Evolutionary conservation across 306 rosid genomes (phyloP).

Genomic region (Pterocarpus santalinus): DNA sequence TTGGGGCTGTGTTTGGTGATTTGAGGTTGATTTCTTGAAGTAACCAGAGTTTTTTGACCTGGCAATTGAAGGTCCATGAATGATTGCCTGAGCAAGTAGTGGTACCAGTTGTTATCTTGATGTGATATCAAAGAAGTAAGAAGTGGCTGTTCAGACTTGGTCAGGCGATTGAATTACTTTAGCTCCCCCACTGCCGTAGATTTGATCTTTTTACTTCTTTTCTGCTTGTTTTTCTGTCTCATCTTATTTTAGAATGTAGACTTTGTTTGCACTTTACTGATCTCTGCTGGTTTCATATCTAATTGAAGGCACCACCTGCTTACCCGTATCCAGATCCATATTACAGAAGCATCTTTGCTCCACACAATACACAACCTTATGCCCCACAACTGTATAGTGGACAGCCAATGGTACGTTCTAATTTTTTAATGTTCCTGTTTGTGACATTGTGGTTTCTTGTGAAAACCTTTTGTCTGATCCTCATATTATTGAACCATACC

Average conservation of each 20-base stretch:
- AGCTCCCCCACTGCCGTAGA: not conserved
- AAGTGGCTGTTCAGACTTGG: conserved; percentile 43
- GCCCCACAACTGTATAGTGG: conserved; percentile 87
- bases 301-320: conserved; percentile 76
- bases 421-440: conserved; percentile 3
- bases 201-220: conserved; percentile 25
- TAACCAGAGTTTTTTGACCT: conserved; percentile 10
- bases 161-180: conserved; percentile 22
- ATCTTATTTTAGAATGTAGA: conserved; percentile 4
- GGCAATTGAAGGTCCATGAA: conserved; percentile 35
- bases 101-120: conserved; percentile 41
- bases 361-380: conserved; percentile 82
- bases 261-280: conserved; percentile 38
- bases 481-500: conserved; percentile 34
- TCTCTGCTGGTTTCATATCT: conserved; percentile 37
- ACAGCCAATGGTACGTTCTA: conserved; percentile 82
- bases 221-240: conserved; percentile 25
- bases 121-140: conserved; percentile 36
- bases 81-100: conserved; percentile 43
- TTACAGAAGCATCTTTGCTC: conserved; percentile 95
- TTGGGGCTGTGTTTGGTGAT: conserved; percentile 21
- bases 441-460: conserved; percentile 10
- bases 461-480: conserved; percentile 13
- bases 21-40: conserved; percentile 37
- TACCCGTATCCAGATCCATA: conserved; percentile 97